Evolutionary conservation across 306 rosid species (phyloP), one percentile per base, ranked within the genome.

Genomic region (Boehmeria nivea): DNA sequence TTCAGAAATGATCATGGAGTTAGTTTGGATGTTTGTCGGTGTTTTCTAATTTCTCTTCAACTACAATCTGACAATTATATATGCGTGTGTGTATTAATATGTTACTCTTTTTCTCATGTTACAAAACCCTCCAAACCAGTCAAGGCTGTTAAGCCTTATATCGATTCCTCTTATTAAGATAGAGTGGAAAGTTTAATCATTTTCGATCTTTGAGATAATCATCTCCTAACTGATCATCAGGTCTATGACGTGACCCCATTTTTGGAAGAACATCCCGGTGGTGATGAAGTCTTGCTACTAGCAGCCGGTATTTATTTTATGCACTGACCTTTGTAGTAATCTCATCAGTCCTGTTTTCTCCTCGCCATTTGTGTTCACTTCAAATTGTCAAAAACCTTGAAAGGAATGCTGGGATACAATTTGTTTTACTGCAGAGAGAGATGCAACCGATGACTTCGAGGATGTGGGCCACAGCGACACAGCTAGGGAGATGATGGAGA

Each of bases 241-340:
- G 96, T 75, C 18, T 87, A 91, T 54, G 79, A 91, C 83, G 95
- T 91, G 51, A 87, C 99, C 51, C 45, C 81, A n/a, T 85, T 80
- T 72, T 60, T 91, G 78, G 93, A 81, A 45, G 99, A 87, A 38
- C 99, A 91, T 71, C 99, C 96, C 6, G 96, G 96, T 58, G 99
- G 99, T n/a, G 99, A 83, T 38, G 99, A 91, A 74, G 77, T 74
- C 72, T 72, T 87, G 73, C 51, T 84, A 43, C 61, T 77, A 57
- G 72, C 89, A 40, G 69, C 82, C 1, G 99, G 96, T 93, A 84
- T n/a, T 11, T 8, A 40, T 40, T 11, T 40, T 40, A 40, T n/a
- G 15, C 15, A n/a, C n/a, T n/a, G n/a, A n/a, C 34, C 34, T 28
- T n/a, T 34, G 0, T 27, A 3, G 22, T 38, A 3, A 15, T 19